Base-by-base conservation (phyloP, 352 stramenopile species). In the Ophiocytium majus region DNA sequence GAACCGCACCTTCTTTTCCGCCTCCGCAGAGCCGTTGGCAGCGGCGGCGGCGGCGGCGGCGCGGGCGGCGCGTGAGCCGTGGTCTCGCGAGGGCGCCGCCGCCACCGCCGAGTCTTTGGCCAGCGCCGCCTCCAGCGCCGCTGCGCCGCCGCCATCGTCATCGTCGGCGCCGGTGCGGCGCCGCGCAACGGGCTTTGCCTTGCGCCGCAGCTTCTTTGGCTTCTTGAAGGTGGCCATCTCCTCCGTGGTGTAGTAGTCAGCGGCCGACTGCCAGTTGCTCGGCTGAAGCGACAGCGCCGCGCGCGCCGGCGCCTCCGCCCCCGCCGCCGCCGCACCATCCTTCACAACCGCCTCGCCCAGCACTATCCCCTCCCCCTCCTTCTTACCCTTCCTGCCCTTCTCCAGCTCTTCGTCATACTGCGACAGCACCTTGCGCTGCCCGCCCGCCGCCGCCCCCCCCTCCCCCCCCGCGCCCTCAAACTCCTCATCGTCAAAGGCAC, bases 401-500 rank as follows among this genome's bases (percentile, higher is more conserved):
- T 81, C 88, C 87, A 34, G 89, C 0, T 96, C 93, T 84, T 96
- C 92, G 79, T 97, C 93, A 85, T 97, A 97, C n/a, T 97, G 94
- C 0, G 92, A 90, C 50, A 97, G 76, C 34, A 97, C 79, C 33
- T 91, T 91, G 32, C 35, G 32, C 66, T 78, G 66, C 32, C 32
- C 5, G 32, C 35, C 5, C 32, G 35, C 66, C 66, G 32, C 35
- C 66, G 17, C 88, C 32, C 63, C 80, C 80, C n/a, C n/a, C n/a
- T n/a, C 66, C 10, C 63, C 63, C 5, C 85, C 86, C n/a, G 92
- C 90, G 81, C 94, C 91, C 83, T 98, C 91, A 89, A 98, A 98
- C 90, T 99, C 96, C 83, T 98, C 95, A 89, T 99, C 96, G 89
- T 99, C 96, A 85, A 95, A 97, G 0, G 94, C 96, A 10, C 93